Evolutionary conservation across 163 green algal species (phyloP).

Genomic region (Botryococcus braunii): DNA sequence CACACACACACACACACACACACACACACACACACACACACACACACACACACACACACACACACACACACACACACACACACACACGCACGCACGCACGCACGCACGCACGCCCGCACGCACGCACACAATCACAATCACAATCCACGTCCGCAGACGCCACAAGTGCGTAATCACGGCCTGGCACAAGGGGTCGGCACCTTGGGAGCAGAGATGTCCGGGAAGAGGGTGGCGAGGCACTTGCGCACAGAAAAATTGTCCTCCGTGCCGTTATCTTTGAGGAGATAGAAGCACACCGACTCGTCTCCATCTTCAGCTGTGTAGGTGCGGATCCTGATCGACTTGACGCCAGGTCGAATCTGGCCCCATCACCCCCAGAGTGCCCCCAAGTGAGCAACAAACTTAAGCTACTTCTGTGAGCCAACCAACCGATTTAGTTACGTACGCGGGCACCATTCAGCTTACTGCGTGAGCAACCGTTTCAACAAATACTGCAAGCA

Average conservation of each 20-base stretch:
- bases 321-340: conserved; percentile 30
- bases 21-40: too few relatives aligned
- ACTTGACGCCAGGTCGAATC: conserved; percentile 28
- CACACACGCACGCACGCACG: too few relatives aligned
- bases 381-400: not conserved
- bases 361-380: conserved; percentile 13
- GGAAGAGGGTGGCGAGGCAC: conserved; percentile 24
- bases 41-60: too few relatives aligned
- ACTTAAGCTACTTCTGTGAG: not conserved
- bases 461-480: not conserved
- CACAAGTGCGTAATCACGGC: too few relatives aligned
- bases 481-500: not conserved
- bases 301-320: too few relatives aligned
- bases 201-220: too few relatives aligned
- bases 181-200: too few relatives aligned
- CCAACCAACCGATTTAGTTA: not conserved
- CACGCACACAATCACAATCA: too few relatives aligned
- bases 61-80: too few relatives aligned
- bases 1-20: too few relatives aligned
- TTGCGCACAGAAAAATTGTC: conserved; percentile 36
- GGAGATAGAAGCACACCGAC: conserved; percentile 43
- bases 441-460: not conserved
- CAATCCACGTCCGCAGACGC: too few relatives aligned
- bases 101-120: too few relatives aligned
- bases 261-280: conserved; percentile 23